Evolutionary conservation across 495 filamentous ascomycete genomes (phyloP).

Genomic region (Halenospora varia): DNA sequence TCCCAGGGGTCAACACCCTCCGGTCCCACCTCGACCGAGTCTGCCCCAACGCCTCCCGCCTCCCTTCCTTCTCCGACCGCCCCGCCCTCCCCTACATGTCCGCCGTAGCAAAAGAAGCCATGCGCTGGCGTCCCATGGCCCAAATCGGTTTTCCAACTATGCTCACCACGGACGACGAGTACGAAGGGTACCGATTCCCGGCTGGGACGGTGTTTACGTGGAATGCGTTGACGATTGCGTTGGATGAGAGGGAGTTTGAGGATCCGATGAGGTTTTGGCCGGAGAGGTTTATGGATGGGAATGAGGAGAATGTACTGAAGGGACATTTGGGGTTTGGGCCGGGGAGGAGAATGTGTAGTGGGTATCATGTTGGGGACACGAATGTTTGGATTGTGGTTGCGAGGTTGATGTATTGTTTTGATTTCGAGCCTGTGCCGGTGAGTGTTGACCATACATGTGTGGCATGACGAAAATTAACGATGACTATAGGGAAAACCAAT

Average conservation of each 20-base stretch:
- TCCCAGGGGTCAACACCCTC: no score
- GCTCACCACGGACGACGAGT: conserved; percentile 38
- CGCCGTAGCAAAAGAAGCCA: not conserved
- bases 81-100: not conserved
- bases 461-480: not conserved
- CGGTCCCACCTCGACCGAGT: no score
- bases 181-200: conserved; percentile 43
- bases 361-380: not conserved
- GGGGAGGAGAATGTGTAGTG: not conserved
- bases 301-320: conserved; percentile 28
- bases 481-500: not conserved
- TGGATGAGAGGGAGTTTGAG: conserved; percentile 23
- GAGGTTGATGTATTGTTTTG: not conserved
- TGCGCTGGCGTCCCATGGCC: not conserved
- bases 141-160: conserved; percentile 15
- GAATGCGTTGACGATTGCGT: conserved; percentile 24
- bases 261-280: conserved; percentile 34
- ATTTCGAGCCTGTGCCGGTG: not conserved
- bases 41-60: conserved; percentile 24
- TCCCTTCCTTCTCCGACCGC: conserved; percentile 29
- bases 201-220: conserved; percentile 36
- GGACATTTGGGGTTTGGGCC: conserved; percentile 37
- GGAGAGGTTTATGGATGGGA: conserved; percentile 40
- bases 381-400: not conserved
- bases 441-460: not conserved